Percentiles rank a stretch among this genome's conserved stretches.
phyloP scores from a whole-genome alignment of 345 rosid genomes.

The Eucalyptus paniculata region DNA sequence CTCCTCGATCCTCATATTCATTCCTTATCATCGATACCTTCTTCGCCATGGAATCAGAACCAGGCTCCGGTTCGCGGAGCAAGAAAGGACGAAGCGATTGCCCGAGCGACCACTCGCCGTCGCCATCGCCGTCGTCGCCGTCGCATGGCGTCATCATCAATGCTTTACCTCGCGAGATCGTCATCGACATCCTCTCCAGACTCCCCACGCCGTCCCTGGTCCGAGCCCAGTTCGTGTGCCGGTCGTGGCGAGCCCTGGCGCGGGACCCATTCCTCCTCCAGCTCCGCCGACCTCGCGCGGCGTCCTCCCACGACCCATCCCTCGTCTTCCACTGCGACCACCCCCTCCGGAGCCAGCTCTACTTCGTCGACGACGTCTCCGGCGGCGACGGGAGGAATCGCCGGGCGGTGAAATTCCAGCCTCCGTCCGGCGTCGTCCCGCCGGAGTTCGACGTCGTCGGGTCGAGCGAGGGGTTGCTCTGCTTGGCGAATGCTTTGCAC shows the following conservation, averaged over 20 bases:
- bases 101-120: not conserved
- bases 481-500: slow-evolving; percentile 32
- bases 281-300: slow-evolving; percentile 1
- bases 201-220: slow-evolving; percentile 45
- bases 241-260: slow-evolving; percentile 28
- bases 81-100: not conserved
- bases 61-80: not conserved
- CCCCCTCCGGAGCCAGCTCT: slow-evolving; percentile 40
- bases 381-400: not conserved
- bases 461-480: slow-evolving; percentile 49
- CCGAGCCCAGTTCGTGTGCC: slow-evolving; percentile 37
- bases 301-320: slow-evolving; percentile 8
- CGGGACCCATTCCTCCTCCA: slow-evolving; percentile 18
- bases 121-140: not conserved
- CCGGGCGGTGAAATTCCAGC: slow-evolving; percentile 18
- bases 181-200: slow-evolving; percentile 45
- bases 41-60: not conserved
- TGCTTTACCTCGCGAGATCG: slow-evolving; percentile 42
- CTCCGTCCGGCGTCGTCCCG: slow-evolving; percentile 18
- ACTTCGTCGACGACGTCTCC: slow-evolving; percentile 31
- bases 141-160: not conserved
- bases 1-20: not conserved
- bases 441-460: slow-evolving; percentile 47
- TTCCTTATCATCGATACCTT: not conserved
- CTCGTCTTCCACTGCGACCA: slow-evolving; percentile 50